phyloP scores from a whole-genome alignment of 345 rosid genomes.

The Kernera saxatilis region DNA sequence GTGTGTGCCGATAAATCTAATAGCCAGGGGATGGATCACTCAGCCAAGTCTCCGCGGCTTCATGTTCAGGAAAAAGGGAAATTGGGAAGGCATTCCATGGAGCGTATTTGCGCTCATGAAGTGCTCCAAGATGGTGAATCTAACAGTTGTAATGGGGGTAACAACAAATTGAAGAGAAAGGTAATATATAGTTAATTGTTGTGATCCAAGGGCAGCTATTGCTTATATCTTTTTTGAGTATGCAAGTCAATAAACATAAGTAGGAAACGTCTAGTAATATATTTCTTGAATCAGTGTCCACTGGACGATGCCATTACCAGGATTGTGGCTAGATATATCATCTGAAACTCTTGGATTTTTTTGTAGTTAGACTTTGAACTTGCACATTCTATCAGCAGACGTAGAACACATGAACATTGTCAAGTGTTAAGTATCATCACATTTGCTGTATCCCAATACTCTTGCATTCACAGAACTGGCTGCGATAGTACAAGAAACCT shows the following conservation, averaged over 20 bases:
- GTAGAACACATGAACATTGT: neutral
- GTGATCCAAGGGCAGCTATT: neutral
- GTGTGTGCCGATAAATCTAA: slow-evolving; percentile 31
- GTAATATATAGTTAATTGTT: slow-evolving; percentile 32
- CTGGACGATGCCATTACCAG: neutral
- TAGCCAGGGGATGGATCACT: slow-evolving; percentile 32
- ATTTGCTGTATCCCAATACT: slow-evolving; percentile 1
- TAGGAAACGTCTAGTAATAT: neutral
- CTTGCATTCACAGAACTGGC: neutral
- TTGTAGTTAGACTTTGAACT: neutral
- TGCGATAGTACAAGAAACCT: neutral
- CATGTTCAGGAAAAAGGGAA: slow-evolving; percentile 34
- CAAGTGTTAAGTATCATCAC: neutral
- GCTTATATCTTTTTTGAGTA: neutral
- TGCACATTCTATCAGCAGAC: neutral
- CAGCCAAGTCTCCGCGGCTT: slow-evolving; percentile 31
- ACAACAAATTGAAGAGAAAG: slow-evolving; percentile 66
- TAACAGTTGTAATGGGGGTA: slow-evolving; percentile 25
- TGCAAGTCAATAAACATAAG: neutral
- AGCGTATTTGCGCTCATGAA: slow-evolving; percentile 83
- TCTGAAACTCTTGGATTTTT: neutral
- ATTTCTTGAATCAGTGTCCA: neutral
- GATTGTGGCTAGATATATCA: neutral
- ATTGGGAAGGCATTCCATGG: slow-evolving; percentile 38
- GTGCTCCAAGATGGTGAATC: slow-evolving; percentile 60